Evolutionary conservation across 2,329 filamentous ascomycete genomes (phyloP), one percentile per base, ranked within the genome.

Genomic region (Phaeophleospora eucalypticola): DNA sequence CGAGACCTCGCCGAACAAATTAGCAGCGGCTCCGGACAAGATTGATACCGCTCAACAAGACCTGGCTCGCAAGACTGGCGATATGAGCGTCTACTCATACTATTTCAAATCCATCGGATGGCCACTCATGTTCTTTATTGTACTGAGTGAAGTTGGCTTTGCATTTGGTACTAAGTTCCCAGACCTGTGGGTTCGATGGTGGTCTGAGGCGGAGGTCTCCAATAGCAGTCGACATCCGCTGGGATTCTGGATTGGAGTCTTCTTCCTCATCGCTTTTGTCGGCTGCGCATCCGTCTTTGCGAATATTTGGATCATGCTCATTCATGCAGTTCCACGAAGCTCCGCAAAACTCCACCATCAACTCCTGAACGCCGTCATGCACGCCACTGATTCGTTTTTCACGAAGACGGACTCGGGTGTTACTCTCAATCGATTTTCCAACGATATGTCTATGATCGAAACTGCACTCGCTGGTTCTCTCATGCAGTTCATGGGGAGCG

Each of bases 151-250:
- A 15, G 41, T 56, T 3, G 36, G 64, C 4, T 73, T 70, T 45
- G 59, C 66, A 7, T 54, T 72, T 21, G 58, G 66, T 12, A 68
- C 70, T 45, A 62, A 65, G 38, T 68, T 72, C 35, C 69, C 53
- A 10, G 43, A 47, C 18, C 58, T 77, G 3, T 77, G 74, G 74
- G 65, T 77, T 4, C 69, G 74, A 46, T 71, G 71, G 60, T 78
- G 71, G 75, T 67, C 73, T 0, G 66, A 71, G 41, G 70, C 45
- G 18, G 47, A 41, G 14, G 33, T 33, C 7, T 37, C 35, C n/a
- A 36, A 32, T 6, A 16, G 20, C 14, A 21, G 10, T 4, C 34
- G 34, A 8, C 27, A 41, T 9, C 43, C 53, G n/a, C 43, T 54
- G 3, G 49, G 41, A 4, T 27, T 42, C 18, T 58, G 49, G 48